Conservation (phyloP, 139 green algal genomes). For the Haematococcus sp. region DNA sequence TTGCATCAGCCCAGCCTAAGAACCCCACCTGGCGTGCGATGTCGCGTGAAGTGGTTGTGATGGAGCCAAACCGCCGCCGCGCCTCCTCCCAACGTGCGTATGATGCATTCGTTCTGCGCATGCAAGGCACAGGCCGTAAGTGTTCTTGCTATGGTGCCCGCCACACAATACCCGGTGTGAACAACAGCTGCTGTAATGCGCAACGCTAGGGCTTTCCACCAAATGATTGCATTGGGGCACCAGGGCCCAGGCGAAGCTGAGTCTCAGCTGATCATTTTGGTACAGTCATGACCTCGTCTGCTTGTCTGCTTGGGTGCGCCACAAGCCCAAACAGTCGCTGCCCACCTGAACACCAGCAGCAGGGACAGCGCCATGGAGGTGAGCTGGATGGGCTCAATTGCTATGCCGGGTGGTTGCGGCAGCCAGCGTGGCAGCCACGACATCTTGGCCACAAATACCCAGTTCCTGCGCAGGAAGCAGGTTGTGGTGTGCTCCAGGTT, state of each 20-base stretch:
- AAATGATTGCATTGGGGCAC: too few species aligned
- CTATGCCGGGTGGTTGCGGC: constrained; percentile 21
- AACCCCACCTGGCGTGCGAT: constrained; percentile 19
- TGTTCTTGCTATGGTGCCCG: too few species aligned
- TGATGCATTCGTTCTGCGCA: constrained; percentile 47
- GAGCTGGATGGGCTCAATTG: constrained; percentile 49
- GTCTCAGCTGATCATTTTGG: too few species aligned
- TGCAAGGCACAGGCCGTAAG: too few species aligned
- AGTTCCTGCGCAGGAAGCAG: not conserved
- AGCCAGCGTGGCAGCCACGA: constrained; percentile 19
- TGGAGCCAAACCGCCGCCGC: constrained; percentile 18
- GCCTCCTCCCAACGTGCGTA: constrained; percentile 44
- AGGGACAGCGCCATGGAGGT: constrained; percentile 51
- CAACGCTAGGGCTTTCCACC: too few species aligned
- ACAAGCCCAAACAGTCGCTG: too few species aligned
- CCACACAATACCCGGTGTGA: too few species aligned
- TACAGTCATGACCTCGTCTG: too few species aligned
- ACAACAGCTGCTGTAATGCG: constrained; percentile 44
- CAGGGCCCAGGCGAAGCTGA: too few species aligned
- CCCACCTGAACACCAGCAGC: constrained; percentile 60
- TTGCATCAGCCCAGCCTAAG: too few species aligned
- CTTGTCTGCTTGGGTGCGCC: too few species aligned
- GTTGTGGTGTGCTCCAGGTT: constrained; percentile 9
- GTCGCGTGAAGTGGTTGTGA: constrained; percentile 21
- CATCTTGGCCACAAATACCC: not conserved